Conservation (phyloP, 164 flowering plant species). For the Magnolia officinalis region DNA sequence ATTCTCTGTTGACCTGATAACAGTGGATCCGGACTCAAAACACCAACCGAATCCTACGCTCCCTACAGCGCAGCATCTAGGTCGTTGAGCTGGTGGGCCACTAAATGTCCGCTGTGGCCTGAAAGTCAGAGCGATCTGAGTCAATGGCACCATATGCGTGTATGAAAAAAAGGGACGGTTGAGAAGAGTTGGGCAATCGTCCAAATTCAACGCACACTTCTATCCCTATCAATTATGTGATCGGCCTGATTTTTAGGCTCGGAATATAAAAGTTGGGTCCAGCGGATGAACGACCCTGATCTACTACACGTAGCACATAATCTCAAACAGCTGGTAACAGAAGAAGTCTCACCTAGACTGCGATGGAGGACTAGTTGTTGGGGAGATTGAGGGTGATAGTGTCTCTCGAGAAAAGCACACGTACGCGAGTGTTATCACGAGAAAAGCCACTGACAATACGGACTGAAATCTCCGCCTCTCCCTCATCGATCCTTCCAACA, state of each 20-base stretch:
- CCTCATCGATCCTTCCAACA: conserved; percentile 25
- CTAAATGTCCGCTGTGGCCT: too few relatives aligned
- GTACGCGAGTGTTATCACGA: conserved; percentile 19
- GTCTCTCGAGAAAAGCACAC: conserved; percentile 22
- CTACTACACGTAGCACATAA: neutral
- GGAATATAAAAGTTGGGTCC: neutral
- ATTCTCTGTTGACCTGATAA: too few relatives aligned
- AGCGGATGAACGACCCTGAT: neutral
- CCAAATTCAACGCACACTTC: too few relatives aligned
- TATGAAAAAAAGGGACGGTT: too few relatives aligned
- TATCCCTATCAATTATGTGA: too few relatives aligned
- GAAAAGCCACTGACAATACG: conserved; percentile 15
- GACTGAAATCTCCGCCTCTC: conserved; percentile 15
- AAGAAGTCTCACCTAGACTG: conserved; percentile 17
- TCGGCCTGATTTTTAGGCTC: neutral
- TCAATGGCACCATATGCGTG: too few relatives aligned
- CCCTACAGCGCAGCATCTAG: too few relatives aligned
- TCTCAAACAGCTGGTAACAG: neutral
- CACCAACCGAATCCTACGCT: too few relatives aligned
- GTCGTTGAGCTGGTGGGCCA: too few relatives aligned
- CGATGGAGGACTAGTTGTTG: conserved; percentile 22
- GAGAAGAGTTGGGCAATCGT: too few relatives aligned
- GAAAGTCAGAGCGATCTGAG: too few relatives aligned
- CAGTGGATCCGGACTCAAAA: too few relatives aligned
- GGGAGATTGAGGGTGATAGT: conserved; percentile 31